These are phyloP conservation scores for Oidium heveae DNA, from an alignment of 2,329 filamentous ascomycete genomes.

Conservation along the genomic window DNA sequence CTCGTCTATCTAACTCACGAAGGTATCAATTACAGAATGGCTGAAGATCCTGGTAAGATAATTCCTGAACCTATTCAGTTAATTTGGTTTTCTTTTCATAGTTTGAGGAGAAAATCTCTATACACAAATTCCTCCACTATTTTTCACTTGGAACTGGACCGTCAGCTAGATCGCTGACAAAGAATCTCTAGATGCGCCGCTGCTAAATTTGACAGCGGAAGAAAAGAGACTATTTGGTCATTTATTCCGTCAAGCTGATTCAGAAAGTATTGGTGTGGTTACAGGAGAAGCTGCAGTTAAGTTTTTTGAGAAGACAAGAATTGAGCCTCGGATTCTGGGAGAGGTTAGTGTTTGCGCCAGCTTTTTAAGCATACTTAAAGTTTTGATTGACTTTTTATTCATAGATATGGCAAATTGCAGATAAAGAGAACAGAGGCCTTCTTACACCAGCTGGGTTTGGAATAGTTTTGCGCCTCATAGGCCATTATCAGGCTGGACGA, in stretches of 20 bases:
- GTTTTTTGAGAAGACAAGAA: slow-evolving; percentile 89
- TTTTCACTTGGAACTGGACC: not conserved
- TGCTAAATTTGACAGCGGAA: slow-evolving; percentile 66
- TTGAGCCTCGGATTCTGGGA: slow-evolving; percentile 66
- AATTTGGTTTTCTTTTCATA: too few relatives aligned
- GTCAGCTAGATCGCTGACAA: slow-evolving; percentile 3
- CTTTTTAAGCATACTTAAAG: not conserved
- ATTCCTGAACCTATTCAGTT: slow-evolving; percentile 28
- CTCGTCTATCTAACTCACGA: too few relatives aligned
- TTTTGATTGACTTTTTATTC: slow-evolving; percentile 7
- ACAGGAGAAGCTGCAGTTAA: slow-evolving; percentile 90
- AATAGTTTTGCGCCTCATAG: slow-evolving; percentile 77
- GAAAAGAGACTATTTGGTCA: slow-evolving; percentile 88
- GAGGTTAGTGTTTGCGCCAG: slow-evolving; percentile 28
- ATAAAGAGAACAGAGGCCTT: slow-evolving; percentile 86
- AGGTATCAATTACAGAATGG: slow-evolving; percentile 9
- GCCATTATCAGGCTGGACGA: slow-evolving; percentile 74
- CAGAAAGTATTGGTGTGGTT: slow-evolving; percentile 73
- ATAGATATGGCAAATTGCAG: slow-evolving; percentile 98
- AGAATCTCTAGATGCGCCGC: slow-evolving; percentile 25
- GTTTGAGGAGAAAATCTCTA: too few relatives aligned
- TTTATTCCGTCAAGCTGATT: slow-evolving; percentile 81
- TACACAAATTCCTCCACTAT: not conserved
- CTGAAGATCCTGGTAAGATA: slow-evolving; percentile 14
- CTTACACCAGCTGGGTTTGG: slow-evolving; percentile 84